Base-by-base conservation (phyloP, 2,329 filamentous ascomycete species). In the Aureobasidium sp. region DNA sequence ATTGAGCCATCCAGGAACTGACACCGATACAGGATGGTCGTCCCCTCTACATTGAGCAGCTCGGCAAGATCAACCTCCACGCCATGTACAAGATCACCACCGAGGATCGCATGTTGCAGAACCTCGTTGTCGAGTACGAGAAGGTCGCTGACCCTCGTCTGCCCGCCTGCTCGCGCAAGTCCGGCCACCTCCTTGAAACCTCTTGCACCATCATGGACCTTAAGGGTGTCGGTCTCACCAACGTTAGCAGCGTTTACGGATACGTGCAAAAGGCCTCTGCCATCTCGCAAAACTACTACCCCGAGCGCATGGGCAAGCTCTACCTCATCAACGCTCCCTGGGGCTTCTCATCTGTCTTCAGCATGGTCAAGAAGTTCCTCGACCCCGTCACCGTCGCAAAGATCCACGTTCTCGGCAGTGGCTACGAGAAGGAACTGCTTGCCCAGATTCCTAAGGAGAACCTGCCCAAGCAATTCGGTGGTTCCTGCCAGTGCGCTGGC, bases 271-370 rank as follows among this genome's bases (percentile, higher is more conserved):
- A 88, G 73, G 91, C 91, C 49, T 94, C 91, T 37, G 86, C 80
- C 74, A 90, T 99, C 78, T 96, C 90, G 66, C 94, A 97, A 79
- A 96, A 97, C 84, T 96, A 97, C 85, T 99, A 99, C 79, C 94
- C 94, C 8, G 94, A 99, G 83, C 90, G 94, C 63, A 83, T 99
- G 63, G 94, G 94, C 71, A 92, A 91, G 78, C 83, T 99, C 73
- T 99, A 96, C 83, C 80, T 99, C 69, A 97, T 99, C 86, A 99
- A 99, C 78, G 90, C 93, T 3, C 91, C 91, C 25, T 97, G 92
- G 92, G 92, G 92, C 30, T 97, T 97, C 82, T 87, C 87, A 65
- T 83, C 83, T 68, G 89, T 91, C 65, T 99, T 94, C 83, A 82
- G 79, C 73, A 83, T 95, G 62, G 84, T 97, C 76, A 97, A 95